phyloP scores from a whole-genome alignment of 106 monocot genomes.

The Dendrobium chrysotoxum region DNA sequence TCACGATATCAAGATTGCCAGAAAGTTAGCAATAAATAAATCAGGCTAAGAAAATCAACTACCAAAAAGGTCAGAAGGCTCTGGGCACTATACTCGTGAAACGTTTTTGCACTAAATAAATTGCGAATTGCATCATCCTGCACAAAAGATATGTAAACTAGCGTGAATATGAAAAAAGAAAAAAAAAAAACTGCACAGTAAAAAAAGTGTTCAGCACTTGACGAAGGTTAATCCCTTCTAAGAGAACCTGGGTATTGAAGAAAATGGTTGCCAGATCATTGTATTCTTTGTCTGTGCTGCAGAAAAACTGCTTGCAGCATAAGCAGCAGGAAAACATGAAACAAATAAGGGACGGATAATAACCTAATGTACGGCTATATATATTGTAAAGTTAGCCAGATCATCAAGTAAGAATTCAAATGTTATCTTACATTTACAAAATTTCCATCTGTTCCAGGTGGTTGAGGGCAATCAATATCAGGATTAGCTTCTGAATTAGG shows the following conservation, averaged over 20 bases:
- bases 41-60: slow-evolving; percentile 16
- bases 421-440: slow-evolving; percentile 76
- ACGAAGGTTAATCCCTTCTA: not conserved
- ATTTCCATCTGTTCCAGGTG: slow-evolving; percentile 95
- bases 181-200: not conserved
- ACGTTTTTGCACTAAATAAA: slow-evolving; percentile 98
- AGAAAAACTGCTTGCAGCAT: slow-evolving; percentile 64
- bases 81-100: slow-evolving; percentile 96
- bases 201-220: not conserved
- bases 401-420: not conserved
- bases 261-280: slow-evolving; percentile 99
- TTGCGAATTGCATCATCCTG: slow-evolving; percentile 99
- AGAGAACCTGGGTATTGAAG: slow-evolving; percentile 91
- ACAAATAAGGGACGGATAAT: not conserved
- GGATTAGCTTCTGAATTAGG: slow-evolving; percentile 67
- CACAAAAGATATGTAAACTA: slow-evolving; percentile 6
- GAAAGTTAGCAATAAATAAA: not conserved
- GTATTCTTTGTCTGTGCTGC: slow-evolving; percentile 79
- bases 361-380: not conserved
- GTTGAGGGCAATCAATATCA: slow-evolving; percentile 83
- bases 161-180: not conserved
- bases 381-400: slow-evolving; percentile 5
- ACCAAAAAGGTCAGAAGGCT: slow-evolving; percentile 96
- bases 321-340: not conserved
- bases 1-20: not conserved